Conservation (phyloP, 2,329 filamentous ascomycete species). For the Cladobotryum mycophilum region DNA sequence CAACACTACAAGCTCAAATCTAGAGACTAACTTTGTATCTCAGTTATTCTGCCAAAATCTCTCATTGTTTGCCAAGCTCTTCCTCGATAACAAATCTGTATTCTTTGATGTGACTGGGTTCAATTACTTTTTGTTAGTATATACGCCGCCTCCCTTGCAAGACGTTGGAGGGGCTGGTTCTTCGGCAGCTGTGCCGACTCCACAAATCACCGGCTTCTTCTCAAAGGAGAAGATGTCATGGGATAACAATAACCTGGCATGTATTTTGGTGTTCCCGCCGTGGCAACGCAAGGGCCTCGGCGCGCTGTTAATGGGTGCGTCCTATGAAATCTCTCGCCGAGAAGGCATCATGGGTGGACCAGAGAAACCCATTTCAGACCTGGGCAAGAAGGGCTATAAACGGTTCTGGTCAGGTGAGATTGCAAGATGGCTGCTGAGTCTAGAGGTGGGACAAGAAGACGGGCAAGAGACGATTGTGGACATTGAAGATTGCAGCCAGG, state of each 20-base stretch:
- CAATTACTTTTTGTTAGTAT: constrained; percentile 87
- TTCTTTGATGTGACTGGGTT: constrained; percentile 96
- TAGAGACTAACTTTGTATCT: constrained; percentile 13
- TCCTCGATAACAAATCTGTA: constrained; percentile 96
- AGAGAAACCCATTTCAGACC: constrained; percentile 84
- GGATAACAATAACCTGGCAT: constrained; percentile 97
- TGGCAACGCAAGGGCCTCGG: constrained; percentile 91
- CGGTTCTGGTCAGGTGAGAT: constrained; percentile 85
- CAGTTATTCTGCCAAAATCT: constrained; percentile 89
- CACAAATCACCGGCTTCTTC: constrained; percentile 82
- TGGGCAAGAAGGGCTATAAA: constrained; percentile 75
- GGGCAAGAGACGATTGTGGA: constrained; percentile 48
- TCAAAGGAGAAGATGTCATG: constrained; percentile 98
- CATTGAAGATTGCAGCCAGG: constrained; percentile 64
- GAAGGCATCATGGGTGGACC: constrained; percentile 84
- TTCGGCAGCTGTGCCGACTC: constrained; percentile 13
- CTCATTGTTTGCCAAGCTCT: constrained; percentile 92
- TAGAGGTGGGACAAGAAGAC: constrained; percentile 23
- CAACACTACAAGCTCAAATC: not conserved
- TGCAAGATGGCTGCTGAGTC: constrained; percentile 56
- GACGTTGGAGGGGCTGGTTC: constrained; percentile 9
- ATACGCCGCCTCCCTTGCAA: constrained; percentile 44
- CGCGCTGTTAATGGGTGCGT: constrained; percentile 82
- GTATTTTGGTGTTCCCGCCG: constrained; percentile 90
- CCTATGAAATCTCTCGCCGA: constrained; percentile 81